Evolutionary conservation across 2,329 filamentous ascomycete genomes (phyloP).

Genomic region (Diaporthe amygdali): DNA sequence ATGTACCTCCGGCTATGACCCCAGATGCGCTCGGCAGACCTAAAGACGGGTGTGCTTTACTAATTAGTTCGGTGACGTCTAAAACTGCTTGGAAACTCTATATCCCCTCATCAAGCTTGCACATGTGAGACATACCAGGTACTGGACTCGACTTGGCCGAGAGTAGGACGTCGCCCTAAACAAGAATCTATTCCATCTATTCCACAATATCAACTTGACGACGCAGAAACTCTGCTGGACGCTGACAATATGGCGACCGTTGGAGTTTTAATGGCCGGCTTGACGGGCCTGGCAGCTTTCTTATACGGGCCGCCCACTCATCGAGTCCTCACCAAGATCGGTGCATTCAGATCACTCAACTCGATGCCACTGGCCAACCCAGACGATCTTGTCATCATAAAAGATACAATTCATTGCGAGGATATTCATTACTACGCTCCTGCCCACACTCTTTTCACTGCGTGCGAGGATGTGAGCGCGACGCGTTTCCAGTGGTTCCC

Average conservation of each 20-base stretch:
- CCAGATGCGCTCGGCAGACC: neutral
- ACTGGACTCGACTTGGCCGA: neutral
- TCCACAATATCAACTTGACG: neutral
- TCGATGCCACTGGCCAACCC: constrained; percentile 13
- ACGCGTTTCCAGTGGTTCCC: constrained; percentile 59
- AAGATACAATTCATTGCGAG: constrained; percentile 62
- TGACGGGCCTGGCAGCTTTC: constrained; percentile 20
- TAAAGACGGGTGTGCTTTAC: neutral
- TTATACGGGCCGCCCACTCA: constrained; percentile 20
- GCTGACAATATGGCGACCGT: constrained; percentile 2
- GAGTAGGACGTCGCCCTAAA: neutral
- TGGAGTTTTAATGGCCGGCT: constrained; percentile 16
- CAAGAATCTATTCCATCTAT: neutral
- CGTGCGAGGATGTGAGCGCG: constrained; percentile 53
- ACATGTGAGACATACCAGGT: neutral
- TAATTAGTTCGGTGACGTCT: constrained; percentile 6
- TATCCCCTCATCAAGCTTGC: neutral
- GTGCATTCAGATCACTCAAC: constrained; percentile 8
- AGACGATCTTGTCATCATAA: constrained; percentile 45
- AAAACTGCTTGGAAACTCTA: neutral
- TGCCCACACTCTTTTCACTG: constrained; percentile 57
- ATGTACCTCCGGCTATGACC: neutral
- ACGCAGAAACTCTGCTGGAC: neutral
- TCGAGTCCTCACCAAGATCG: constrained; percentile 15
- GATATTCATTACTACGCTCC: constrained; percentile 61